Evolutionary conservation across 2,329 filamentous ascomycete species (phyloP).

Genomic region (Trichoderma simmonsii): DNA sequence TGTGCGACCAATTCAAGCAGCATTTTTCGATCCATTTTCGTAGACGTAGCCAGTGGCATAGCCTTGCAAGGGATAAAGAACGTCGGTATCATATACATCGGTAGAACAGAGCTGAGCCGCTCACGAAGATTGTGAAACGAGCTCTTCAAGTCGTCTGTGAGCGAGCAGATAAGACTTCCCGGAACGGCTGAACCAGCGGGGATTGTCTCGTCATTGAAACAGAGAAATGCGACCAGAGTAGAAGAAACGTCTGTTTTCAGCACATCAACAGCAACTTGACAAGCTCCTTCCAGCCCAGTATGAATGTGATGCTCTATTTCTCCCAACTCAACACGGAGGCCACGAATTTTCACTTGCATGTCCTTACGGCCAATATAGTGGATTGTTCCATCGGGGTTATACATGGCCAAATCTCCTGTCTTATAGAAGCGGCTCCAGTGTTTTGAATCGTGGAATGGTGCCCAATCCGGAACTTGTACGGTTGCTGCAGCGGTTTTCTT

Average conservation of each 20-base stretch:
- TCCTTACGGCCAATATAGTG: constrained; percentile 3
- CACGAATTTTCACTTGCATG: constrained; percentile 1
- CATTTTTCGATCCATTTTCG: constrained; percentile 19
- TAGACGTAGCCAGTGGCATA: background rate
- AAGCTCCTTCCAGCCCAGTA: background rate
- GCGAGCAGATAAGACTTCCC: background rate
- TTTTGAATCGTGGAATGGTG: background rate
- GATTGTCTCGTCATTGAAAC: background rate
- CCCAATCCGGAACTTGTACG: constrained; percentile 3
- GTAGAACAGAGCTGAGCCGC: background rate
- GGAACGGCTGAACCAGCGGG: background rate
- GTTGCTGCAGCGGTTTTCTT: background rate
- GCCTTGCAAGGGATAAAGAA: constrained; percentile 4
- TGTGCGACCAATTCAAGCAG: background rate
- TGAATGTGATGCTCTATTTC: constrained; percentile 14
- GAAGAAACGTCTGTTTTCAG: background rate
- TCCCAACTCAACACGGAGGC: constrained; percentile 1
- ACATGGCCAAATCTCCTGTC: constrained; percentile 3
- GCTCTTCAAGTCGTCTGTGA: background rate
- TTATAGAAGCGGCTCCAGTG: constrained; percentile 12
- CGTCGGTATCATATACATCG: constrained; percentile 8
- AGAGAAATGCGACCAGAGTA: constrained; percentile 3
- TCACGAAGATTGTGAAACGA: background rate
- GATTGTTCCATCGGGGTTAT: background rate
- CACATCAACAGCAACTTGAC: constrained; percentile 18